Conservation (phyloP, 805 yeast species). For the Metschnikowia bowlesiae region DNA sequence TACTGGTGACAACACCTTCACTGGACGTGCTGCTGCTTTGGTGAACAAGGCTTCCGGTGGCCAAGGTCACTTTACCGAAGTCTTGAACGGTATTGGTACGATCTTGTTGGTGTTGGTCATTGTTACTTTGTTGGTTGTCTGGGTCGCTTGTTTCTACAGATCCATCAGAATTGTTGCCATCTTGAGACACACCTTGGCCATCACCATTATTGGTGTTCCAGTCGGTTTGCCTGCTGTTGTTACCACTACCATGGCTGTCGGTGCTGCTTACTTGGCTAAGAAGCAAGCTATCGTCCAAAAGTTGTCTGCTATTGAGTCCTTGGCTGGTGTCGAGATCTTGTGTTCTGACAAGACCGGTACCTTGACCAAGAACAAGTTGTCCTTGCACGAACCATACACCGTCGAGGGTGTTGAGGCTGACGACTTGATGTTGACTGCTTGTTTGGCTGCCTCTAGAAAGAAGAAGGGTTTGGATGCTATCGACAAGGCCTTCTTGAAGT, state of each 20-base stretch:
- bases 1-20: constrained; percentile 93
- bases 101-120: constrained; percentile 84
- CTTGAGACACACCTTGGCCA: constrained; percentile 88
- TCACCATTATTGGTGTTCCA: constrained; percentile 96
- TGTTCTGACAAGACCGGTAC: constrained; percentile 99
- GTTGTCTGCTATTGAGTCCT: constrained; percentile 92
- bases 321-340: constrained; percentile 96
- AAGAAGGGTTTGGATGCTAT: constrained; percentile 97
- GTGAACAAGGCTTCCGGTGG: constrained; percentile 93
- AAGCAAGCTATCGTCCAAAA: constrained; percentile 97
- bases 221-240: constrained; percentile 98
- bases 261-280: constrained; percentile 98
- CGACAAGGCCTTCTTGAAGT: constrained; percentile 93
- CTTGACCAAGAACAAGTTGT: constrained; percentile 92
- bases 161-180: constrained; percentile 80
- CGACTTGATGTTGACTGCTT: constrained; percentile 94
- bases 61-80: constrained; percentile 95
- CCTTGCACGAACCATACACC: constrained; percentile 95
- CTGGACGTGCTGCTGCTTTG: constrained; percentile 95
- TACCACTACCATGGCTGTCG: constrained; percentile 99
- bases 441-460: constrained; percentile 97
- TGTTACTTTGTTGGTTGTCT: constrained; percentile 79
- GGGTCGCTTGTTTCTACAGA: constrained; percentile 95
- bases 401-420: constrained; percentile 96
- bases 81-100: constrained; percentile 95